A percentile compares a stretch with the other conserved stretches of the same genome.
These are phyloP conservation scores for Sphagnurus paluster DNA, from an alignment of 1,284 basidiomycete species.

Conservation along the genomic window DNA sequence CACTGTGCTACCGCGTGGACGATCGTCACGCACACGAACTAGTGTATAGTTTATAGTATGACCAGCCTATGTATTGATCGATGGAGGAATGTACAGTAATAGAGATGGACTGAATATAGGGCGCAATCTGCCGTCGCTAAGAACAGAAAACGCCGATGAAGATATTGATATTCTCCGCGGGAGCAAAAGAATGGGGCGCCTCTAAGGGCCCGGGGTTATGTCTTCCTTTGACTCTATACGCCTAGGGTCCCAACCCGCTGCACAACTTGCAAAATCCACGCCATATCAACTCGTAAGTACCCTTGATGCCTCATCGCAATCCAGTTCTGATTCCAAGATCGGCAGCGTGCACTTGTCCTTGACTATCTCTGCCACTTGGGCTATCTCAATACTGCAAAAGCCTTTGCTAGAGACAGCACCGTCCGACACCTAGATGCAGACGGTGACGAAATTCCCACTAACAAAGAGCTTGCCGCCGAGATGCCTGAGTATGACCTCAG, in stretches of 20 bases:
- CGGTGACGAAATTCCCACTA: constrained; percentile 58
- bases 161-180: too few species aligned
- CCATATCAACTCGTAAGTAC: constrained; percentile 35
- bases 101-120: too few species aligned
- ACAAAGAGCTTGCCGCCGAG: constrained; percentile 26
- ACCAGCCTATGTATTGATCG: constrained; percentile 1
- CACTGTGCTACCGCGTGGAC: constrained; percentile 21
- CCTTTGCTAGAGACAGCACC: constrained; percentile 68
- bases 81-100: too few species aligned
- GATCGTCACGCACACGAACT: constrained; percentile 27
- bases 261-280: constrained; percentile 24
- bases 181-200: too few species aligned
- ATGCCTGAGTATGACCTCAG: constrained; percentile 45
- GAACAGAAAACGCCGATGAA: too few species aligned
- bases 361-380: constrained; percentile 80
- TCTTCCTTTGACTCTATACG: constrained; percentile 10
- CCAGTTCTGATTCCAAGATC: constrained; percentile 6
- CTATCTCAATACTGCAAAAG: constrained; percentile 68
- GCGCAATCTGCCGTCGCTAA: too few species aligned
- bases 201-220: too few species aligned
- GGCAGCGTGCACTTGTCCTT: constrained; percentile 71
- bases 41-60: constrained; percentile 9
- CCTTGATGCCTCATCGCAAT: background rate
- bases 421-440: constrained; percentile 63
- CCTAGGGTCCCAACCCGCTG: background rate